phyloP scores from a whole-genome alignment of 352 stramenopile species.

The Phytophthora citricola region DNA sequence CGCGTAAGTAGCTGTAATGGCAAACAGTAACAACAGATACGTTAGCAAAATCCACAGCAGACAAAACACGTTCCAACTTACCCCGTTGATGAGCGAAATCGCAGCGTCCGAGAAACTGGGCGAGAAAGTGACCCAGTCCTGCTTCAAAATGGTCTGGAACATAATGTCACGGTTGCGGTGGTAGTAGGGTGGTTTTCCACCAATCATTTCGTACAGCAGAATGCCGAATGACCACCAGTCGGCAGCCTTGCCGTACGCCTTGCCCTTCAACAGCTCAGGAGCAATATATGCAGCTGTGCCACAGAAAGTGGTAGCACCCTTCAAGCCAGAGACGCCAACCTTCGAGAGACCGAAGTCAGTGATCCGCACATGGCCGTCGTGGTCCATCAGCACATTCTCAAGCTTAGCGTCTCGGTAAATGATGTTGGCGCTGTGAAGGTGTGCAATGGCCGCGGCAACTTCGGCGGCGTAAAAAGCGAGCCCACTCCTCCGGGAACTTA shows the following conservation, averaged over 20 bases:
- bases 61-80: constrained; percentile 48
- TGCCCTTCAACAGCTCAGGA: constrained; percentile 90
- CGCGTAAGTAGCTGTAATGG: constrained; percentile 93
- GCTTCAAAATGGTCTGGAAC: constrained; percentile 93
- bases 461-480: constrained; percentile 95
- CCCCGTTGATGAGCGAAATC: constrained; percentile 92
- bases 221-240: constrained; percentile 97
- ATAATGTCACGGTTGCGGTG: constrained; percentile 93
- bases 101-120: constrained; percentile 92
- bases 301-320: constrained; percentile 93
- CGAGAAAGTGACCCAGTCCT: constrained; percentile 96
- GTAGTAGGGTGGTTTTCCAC: constrained; percentile 91
- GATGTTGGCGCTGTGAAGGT: constrained; percentile 95
- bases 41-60: constrained; percentile 22
- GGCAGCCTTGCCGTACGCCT: constrained; percentile 91
- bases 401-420: constrained; percentile 97
- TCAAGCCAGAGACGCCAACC: constrained; percentile 86
- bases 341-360: constrained; percentile 96
- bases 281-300: constrained; percentile 95
- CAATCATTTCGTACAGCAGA: constrained; percentile 97
- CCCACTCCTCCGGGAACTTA: constrained; percentile 92
- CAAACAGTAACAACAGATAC: constrained; percentile 15
- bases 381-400: constrained; percentile 96
- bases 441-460: constrained; percentile 90
- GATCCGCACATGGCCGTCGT: constrained; percentile 94